Percentiles rank a stretch among this genome's conserved stretches.
Evolutionary conservation across 2,329 filamentous ascomycete genomes (phyloP).

Genomic region (Saccharata proteae): DNA sequence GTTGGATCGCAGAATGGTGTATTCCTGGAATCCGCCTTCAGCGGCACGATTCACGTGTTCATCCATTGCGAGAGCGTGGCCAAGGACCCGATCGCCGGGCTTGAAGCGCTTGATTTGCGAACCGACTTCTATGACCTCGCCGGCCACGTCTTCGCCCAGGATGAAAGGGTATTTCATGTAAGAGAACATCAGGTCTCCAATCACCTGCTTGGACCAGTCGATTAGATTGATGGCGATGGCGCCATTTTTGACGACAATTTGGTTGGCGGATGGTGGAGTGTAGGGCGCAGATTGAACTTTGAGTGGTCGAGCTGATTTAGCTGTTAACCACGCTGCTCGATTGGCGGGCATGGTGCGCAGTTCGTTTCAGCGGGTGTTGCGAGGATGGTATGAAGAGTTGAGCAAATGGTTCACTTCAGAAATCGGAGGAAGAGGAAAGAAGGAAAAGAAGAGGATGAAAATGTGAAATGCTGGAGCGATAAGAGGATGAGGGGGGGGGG

Average conservation of each 20-base stretch:
- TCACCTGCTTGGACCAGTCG: conserved; percentile 10
- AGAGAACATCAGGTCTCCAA: not conserved
- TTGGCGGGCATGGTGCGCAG: too few relatives aligned
- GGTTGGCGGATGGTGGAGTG: conserved; percentile 10
- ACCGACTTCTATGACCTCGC: conserved; percentile 24
- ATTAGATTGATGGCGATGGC: conserved; percentile 9
- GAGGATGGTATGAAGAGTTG: too few relatives aligned
- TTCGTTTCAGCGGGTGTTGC: too few relatives aligned
- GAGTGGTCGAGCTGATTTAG: conserved; percentile 8
- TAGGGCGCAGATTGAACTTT: conserved; percentile 8
- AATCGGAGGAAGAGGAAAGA: too few relatives aligned
- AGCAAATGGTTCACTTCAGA: too few relatives aligned
- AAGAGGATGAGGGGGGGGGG: too few relatives aligned
- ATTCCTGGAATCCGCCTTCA: conserved; percentile 22
- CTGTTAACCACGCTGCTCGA: conserved; percentile 11
- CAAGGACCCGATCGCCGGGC: conserved; percentile 24
- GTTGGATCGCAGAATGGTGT: conserved; percentile 2
- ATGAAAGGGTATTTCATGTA: conserved; percentile 18
- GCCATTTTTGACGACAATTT: conserved; percentile 16
- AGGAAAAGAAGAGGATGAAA: too few relatives aligned
- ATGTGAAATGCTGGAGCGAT: too few relatives aligned
- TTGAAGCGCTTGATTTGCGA: conserved; percentile 20
- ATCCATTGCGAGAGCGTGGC: conserved; percentile 9
- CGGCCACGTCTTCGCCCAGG: conserved; percentile 25
- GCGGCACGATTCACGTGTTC: not conserved